Evolutionary conservation across 139 green algal species (phyloP), one percentile per base, ranked within the genome.

Genomic region (Parachlorella kessleri): DNA sequence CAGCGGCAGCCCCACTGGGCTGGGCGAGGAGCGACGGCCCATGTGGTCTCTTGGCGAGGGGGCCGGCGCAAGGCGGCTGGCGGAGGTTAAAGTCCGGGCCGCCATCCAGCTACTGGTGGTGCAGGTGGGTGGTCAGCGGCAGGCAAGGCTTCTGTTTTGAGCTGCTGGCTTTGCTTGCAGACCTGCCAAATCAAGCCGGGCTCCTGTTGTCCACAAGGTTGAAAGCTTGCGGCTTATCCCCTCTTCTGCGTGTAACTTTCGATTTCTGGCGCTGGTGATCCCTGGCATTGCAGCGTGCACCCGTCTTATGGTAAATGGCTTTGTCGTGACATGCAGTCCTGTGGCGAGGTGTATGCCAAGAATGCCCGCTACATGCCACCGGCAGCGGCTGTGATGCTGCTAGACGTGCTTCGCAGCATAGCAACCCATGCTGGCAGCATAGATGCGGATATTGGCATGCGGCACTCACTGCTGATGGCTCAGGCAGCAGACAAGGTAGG

Each of bases 71-170:
- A 85, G 96, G 41, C 78, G 90, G n/a, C 88, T 99, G 74, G 85
- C 84, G 9, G 90, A 94, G 81, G 92, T 95, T 72, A 73, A 88
- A 5, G 90, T 85, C 65, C 88, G 92, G 38, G 91, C 90, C 0
- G 79, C 88, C 33, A 89, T 96, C 67, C 95, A 98, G 88, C 88
- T 98, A 73, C 88, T 99, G 81, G 82, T 98, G 75, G 96, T 98
- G 85, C 92, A 97, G 88, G 90, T 70, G 41, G 48, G 37, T 40
- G 63, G 54, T 42, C 64, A 64, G 55, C 67, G 4, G n/a, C 54
- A 68, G 77, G 70, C 70, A 72, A 23, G 24, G 66, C 28, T 21
- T 55, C 2, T n/a, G 36, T 80, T 26, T 82, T 76, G 40, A 67
- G 76, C n/a, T 72, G 55, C n/a, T n/a, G n/a, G n/a, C n/a, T n/a